Percentiles rank a stretch among this genome's conserved stretches.
phyloP scores from a whole-genome alignment of 306 rosid genomes.

The Hippophae gyantsensis region DNA sequence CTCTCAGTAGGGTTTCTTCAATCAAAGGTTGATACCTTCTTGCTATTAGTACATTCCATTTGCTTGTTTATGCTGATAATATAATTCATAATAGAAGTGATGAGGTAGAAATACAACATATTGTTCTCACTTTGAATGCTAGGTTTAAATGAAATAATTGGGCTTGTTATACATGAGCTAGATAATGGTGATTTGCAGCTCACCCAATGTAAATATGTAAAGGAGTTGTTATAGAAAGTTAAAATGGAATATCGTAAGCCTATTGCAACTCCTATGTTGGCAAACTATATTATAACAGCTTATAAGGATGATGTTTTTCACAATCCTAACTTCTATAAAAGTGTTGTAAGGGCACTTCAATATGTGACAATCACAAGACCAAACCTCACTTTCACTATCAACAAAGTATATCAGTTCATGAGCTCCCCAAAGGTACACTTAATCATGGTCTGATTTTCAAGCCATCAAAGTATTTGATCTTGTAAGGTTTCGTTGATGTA shows the following conservation, averaged over 20 bases:
- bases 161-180: neutral
- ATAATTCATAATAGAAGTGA: neutral
- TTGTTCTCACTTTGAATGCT: too few species aligned
- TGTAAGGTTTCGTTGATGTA: too few species aligned
- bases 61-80: neutral
- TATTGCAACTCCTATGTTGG: neutral
- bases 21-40: neutral
- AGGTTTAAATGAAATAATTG: neutral
- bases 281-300: accelerated
- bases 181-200: neutral
- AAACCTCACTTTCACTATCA: neutral
- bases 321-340: neutral
- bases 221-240: neutral
- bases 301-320: neutral
- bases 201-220: too few species aligned
- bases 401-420: neutral
- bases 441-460: too few species aligned
- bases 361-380: neutral
- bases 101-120: neutral
- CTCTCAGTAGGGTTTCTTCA: neutral
- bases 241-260: neutral
- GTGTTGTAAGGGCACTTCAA: neutral
- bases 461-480: too few species aligned
- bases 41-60: too few species aligned
- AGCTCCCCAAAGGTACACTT: too few species aligned